Evolutionary conservation across 306 rosid species (phyloP).

Genomic region (Citrullus amarus): DNA sequence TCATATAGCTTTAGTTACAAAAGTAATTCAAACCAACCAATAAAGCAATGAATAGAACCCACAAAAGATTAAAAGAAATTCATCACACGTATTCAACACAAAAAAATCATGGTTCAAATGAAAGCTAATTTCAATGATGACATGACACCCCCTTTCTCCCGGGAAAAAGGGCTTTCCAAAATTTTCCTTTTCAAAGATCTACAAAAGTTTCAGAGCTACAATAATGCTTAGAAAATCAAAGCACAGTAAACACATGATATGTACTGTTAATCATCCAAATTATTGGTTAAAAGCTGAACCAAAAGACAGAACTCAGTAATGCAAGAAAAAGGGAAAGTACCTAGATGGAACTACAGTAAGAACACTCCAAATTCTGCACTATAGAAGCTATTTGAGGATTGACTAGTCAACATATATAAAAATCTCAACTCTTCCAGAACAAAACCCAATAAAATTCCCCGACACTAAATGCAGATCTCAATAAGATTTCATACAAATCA

Average conservation of each 20-base stretch:
- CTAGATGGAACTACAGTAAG: background rate
- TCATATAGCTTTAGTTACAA: background rate
- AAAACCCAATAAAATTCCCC: background rate
- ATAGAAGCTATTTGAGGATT: background rate
- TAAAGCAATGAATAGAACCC: background rate
- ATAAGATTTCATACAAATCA: background rate
- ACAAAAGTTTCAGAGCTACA: background rate
- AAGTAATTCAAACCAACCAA: background rate
- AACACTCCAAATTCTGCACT: background rate
- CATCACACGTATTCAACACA: background rate
- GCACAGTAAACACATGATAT: background rate
- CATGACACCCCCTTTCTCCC: background rate
- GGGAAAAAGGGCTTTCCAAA: background rate
- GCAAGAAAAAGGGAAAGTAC: background rate
- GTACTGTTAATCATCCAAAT: background rate
- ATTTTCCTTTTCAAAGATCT: background rate
- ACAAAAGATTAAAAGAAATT: background rate
- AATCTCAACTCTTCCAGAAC: background rate
- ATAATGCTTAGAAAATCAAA: background rate
- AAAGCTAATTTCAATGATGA: background rate
- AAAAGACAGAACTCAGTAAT: background rate
- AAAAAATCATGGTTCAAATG: background rate
- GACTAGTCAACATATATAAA: background rate
- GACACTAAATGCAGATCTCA: conserved; percentile 4
- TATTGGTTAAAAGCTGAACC: background rate